phyloP scores from a whole-genome alignment of 345 rosid genomes.

The Draba incana region DNA sequence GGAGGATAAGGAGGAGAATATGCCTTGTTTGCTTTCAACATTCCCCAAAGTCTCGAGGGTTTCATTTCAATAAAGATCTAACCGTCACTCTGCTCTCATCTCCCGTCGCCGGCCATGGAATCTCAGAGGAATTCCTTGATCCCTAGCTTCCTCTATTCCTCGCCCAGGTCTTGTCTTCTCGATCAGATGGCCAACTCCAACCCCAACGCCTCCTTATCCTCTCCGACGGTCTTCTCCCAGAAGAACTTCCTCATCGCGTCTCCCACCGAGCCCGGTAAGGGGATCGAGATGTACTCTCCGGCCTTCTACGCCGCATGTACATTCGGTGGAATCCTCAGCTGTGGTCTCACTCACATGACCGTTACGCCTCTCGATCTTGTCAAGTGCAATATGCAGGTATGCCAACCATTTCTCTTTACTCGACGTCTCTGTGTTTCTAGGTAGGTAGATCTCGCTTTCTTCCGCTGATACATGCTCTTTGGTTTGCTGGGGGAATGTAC shows the following conservation, averaged over 20 bases:
- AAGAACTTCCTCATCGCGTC: constrained; percentile 43
- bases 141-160: constrained; percentile 54
- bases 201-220: constrained; percentile 10
- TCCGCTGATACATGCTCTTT: not conserved
- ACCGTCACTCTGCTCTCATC: not conserved
- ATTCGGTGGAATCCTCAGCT: constrained; percentile 61
- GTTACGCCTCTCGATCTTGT: constrained; percentile 78
- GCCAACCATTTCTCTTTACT: not conserved
- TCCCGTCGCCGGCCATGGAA: constrained; percentile 38
- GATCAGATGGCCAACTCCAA: constrained; percentile 24
- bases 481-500: not conserved
- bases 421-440: not conserved
- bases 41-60: too few relatives aligned
- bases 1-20: too few relatives aligned
- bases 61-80: too few relatives aligned
- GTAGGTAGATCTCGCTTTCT: not conserved
- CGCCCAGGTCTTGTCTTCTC: constrained; percentile 22
- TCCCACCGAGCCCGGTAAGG: constrained; percentile 54
- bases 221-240: constrained; percentile 21
- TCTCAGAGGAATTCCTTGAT: constrained; percentile 43
- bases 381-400: constrained; percentile 80
- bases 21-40: too few relatives aligned
- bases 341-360: constrained; percentile 68
- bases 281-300: constrained; percentile 67
- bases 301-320: constrained; percentile 74